Conservation (phyloP, 352 stramenopile genomes). For the Discostella stelligera region DNA sequence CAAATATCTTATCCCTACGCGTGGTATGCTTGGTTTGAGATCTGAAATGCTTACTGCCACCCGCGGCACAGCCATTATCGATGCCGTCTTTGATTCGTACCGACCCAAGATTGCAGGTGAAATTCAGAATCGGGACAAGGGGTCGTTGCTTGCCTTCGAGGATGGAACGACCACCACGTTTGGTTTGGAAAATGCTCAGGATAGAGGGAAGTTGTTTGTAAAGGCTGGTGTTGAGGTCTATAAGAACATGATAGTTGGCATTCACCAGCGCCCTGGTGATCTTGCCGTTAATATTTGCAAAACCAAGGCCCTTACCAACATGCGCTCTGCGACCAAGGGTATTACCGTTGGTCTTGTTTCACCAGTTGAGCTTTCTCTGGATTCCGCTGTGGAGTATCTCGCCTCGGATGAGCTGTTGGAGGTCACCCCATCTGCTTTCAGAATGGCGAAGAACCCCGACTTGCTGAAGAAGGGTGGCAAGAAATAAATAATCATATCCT, state of each 20-base stretch:
- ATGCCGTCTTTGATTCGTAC: constrained; percentile 98
- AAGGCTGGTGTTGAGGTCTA: constrained; percentile 91
- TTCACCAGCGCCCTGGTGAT: constrained; percentile 94
- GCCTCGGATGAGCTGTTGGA: constrained; percentile 97
- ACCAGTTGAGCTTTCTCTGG: constrained; percentile 92
- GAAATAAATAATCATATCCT: constrained; percentile 22
- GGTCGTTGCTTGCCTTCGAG: constrained; percentile 85
- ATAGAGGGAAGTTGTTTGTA: constrained; percentile 95
- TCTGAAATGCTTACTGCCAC: constrained; percentile 95
- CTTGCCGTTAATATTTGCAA: constrained; percentile 98
- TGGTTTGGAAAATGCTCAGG: constrained; percentile 93
- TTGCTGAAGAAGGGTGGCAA: constrained; percentile 68
- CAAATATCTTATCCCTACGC: constrained; percentile 89
- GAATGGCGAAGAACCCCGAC: constrained; percentile 90
- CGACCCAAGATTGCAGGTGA: constrained; percentile 77
- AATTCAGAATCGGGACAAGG: constrained; percentile 81
- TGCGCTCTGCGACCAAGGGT: constrained; percentile 94
- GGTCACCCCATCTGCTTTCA: constrained; percentile 93
- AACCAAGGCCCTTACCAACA: constrained; percentile 98
- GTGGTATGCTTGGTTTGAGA: constrained; percentile 96
- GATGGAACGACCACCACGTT: constrained; percentile 87
- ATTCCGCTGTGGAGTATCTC: constrained; percentile 97
- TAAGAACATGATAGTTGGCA: constrained; percentile 95
- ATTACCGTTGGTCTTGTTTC: constrained; percentile 93
- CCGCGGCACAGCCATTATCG: constrained; percentile 95